Evolutionary conservation across 2,329 filamentous ascomycete species (phyloP).

Genomic region (Colletotrichum neosansevieriae): DNA sequence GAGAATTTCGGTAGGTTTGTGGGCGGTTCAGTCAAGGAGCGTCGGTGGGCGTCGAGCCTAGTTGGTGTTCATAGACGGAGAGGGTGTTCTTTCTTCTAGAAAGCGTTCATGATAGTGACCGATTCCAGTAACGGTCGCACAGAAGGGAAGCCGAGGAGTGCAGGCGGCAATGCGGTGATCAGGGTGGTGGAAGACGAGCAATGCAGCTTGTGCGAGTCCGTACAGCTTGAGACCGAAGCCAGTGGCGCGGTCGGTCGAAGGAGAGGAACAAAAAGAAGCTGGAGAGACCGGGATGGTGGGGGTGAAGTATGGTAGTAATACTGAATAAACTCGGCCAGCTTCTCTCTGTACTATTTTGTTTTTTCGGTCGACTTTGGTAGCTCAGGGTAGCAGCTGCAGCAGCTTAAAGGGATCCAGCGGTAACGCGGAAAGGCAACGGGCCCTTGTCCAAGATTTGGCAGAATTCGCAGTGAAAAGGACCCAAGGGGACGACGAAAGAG

Average conservation of each 20-base stretch:
- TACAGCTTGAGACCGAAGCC: conserved; percentile 37
- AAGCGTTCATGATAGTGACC: conserved; percentile 37
- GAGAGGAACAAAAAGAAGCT: conserved; percentile 15
- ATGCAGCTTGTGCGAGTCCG: conserved; percentile 32
- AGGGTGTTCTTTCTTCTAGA: conserved; percentile 36
- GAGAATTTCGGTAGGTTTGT: conserved; percentile 19
- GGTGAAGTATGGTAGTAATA: conserved; percentile 23
- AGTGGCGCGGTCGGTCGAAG: conserved; percentile 28
- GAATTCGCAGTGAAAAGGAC: conserved; percentile 25
- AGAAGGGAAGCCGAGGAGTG: conserved; percentile 17
- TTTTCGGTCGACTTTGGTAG: conserved; percentile 5
- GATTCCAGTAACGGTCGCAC: conserved; percentile 32
- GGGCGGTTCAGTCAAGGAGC: conserved; percentile 28
- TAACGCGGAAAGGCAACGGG: conserved; percentile 21
- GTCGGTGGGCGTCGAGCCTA: conserved; percentile 39
- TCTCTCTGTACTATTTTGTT: conserved; percentile 14
- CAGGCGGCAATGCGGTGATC: conserved; percentile 37
- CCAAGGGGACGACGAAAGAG: conserved; percentile 26
- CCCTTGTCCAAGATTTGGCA: conserved; percentile 22
- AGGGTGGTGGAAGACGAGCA: conserved; percentile 32
- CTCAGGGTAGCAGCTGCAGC: conserved; percentile 35
- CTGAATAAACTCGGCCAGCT: conserved; percentile 6
- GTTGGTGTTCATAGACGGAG: conserved; percentile 30
- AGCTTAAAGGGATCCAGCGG: conserved; percentile 31
- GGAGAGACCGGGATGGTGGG: conserved; percentile 31